Evolutionary conservation across 768 basidiomycete genomes (phyloP).

Genomic region (Mycena albidolilacea): DNA sequence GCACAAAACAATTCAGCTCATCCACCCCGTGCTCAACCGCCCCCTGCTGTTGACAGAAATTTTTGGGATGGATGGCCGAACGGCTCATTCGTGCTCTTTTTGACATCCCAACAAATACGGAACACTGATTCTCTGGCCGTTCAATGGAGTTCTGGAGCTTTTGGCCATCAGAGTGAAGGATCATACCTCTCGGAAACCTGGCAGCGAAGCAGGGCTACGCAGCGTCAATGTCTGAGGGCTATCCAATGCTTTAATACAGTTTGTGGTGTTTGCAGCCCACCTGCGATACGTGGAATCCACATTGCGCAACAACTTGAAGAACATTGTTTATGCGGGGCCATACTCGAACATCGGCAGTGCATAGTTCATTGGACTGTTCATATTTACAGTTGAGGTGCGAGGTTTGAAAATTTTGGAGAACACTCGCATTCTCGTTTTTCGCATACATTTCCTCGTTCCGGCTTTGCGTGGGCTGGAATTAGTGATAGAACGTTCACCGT

Average conservation of each 20-base stretch:
- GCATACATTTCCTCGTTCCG: no score
- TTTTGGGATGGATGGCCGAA: no score
- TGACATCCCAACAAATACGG: neutral
- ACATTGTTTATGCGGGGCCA: neutral
- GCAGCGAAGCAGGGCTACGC: neutral
- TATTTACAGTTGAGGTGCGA: neutral
- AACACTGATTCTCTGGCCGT: neutral
- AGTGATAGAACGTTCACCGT: no score
- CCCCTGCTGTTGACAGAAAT: no score
- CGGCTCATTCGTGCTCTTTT: no score
- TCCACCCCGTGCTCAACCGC: no score
- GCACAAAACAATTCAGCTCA: no score
- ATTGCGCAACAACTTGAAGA: neutral
- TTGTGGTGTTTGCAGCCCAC: neutral
- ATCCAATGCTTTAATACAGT: neutral
- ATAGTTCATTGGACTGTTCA: neutral
- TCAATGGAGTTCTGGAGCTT: neutral
- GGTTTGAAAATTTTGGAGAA: neutral
- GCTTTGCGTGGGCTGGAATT: no score
- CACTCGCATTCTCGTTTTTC: neutral
- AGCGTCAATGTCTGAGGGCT: neutral
- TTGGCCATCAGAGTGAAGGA: neutral
- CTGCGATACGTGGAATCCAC: neutral
- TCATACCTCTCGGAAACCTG: neutral
- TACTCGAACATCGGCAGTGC: neutral